These are phyloP conservation scores for Chlorella ohadii DNA, from an alignment of 139 green algal species.

Conservation along the genomic window DNA sequence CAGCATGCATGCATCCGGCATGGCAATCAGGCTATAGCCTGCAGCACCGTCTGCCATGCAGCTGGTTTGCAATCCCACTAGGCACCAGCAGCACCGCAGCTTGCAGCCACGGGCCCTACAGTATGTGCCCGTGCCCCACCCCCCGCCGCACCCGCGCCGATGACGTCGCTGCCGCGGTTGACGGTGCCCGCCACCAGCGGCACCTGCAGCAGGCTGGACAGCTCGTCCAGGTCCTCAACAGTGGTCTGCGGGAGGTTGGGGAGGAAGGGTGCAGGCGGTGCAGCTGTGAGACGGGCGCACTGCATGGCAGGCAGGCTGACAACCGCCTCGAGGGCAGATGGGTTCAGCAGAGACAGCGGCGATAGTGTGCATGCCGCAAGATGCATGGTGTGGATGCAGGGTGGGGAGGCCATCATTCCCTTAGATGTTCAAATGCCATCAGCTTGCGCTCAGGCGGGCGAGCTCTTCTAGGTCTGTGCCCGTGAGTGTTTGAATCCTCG, in stretches of 20 bases:
- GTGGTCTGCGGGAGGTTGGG: conserved; percentile 80
- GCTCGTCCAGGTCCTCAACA: conserved; percentile 98
- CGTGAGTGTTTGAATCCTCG: not conserved
- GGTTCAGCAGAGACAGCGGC: too few relatives aligned
- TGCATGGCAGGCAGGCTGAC: too few relatives aligned
- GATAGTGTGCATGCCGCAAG: too few relatives aligned
- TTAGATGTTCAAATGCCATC: conserved; percentile 7
- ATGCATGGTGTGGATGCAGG: too few relatives aligned
- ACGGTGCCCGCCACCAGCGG: conserved; percentile 97
- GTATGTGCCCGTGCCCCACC: too few relatives aligned
- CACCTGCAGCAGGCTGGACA: conserved; percentile 94
- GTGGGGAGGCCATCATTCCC: not conserved
- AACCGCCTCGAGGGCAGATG: too few relatives aligned
- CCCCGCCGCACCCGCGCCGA: conserved; percentile 69
- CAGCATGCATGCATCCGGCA: too few relatives aligned
- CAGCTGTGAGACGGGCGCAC: too few relatives aligned
- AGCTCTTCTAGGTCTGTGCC: conserved; percentile 1
- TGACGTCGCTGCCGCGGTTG: conserved; percentile 96
- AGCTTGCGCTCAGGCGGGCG: conserved; percentile 2
- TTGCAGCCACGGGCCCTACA: too few relatives aligned
- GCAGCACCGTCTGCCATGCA: too few relatives aligned
- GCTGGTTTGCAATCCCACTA: not conserved
- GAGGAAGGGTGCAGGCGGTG: not conserved
- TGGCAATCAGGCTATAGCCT: too few relatives aligned
- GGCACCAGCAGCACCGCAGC: too few relatives aligned